These are phyloP conservation scores for Trichoderma orchidacearum DNA, from an alignment of 495 filamentous ascomycete species.

Conservation along the genomic window DNA sequence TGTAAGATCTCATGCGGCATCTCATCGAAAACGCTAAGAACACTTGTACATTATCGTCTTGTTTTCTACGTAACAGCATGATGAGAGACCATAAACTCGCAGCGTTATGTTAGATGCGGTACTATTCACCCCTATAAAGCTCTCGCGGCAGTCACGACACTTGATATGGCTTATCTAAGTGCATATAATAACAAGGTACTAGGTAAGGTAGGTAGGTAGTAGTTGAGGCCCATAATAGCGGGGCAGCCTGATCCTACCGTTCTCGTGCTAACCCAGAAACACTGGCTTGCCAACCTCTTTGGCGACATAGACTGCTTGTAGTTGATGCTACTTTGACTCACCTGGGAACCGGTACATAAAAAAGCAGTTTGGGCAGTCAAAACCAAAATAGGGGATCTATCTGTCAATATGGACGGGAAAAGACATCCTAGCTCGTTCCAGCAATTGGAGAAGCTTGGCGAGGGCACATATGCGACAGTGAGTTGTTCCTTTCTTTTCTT, in stretches of 20 bases:
- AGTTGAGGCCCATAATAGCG: background rate
- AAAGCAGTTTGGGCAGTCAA: background rate
- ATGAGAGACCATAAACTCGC: too few relatives aligned
- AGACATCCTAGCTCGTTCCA: slow-evolving; percentile 91
- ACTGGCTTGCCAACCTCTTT: background rate
- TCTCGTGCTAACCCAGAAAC: too few relatives aligned
- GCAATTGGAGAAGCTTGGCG: slow-evolving; percentile 97
- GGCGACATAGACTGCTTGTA: background rate
- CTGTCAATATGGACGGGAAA: slow-evolving; percentile 60
- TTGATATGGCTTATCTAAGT: too few relatives aligned
- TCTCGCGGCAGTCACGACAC: background rate
- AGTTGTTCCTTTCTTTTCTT: slow-evolving; percentile 14
- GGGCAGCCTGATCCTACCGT: background rate
- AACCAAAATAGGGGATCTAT: background rate
- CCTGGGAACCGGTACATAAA: background rate
- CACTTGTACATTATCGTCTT: too few relatives aligned
- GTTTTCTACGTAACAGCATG: too few relatives aligned
- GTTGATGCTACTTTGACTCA: background rate
- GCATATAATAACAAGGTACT: too few relatives aligned
- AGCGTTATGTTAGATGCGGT: too few relatives aligned
- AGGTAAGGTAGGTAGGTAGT: too few relatives aligned
- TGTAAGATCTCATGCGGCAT: too few relatives aligned
- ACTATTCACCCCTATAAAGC: too few relatives aligned
- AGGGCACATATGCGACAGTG: slow-evolving; percentile 98
- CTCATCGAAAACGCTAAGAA: too few relatives aligned